These are phyloP conservation scores for Solanum paucissectum DNA, from an alignment of 257 asterid species.

Conservation along the genomic window DNA sequence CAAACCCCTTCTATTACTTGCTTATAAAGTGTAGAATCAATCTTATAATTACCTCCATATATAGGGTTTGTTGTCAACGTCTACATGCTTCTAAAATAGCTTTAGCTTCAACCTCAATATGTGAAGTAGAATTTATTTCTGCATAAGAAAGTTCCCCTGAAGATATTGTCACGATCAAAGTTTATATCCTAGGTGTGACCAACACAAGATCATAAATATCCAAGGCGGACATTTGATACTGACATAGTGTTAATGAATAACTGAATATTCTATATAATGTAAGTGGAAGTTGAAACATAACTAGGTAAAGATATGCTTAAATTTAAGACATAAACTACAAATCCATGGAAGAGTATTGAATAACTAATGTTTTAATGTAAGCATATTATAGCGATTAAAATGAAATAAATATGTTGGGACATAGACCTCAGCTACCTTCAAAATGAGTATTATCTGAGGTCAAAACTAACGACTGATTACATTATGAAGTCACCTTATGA, in stretches of 20 bases:
- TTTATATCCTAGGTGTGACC: neutral
- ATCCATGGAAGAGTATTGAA: neutral
- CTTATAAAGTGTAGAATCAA: neutral
- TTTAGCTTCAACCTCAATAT: neutral
- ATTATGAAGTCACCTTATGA: neutral
- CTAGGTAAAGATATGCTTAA: neutral
- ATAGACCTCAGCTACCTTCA: neutral
- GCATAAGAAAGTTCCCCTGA: neutral
- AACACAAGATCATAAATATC: neutral
- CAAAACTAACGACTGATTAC: neutral
- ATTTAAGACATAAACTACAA: neutral
- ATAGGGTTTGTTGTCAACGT: neutral
- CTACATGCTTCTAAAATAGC: neutral
- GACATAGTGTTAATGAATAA: neutral
- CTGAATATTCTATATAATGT: neutral
- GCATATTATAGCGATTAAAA: neutral
- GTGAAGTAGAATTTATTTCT: neutral
- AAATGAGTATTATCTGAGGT: too few relatives aligned
- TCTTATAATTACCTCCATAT: neutral
- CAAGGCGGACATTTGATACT: too few relatives aligned
- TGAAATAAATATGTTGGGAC: neutral
- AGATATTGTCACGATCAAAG: neutral
- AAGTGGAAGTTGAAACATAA: neutral
- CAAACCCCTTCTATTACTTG: neutral
- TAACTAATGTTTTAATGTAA: too few relatives aligned